Conservation (phyloP, 1,139 yeast genomes). For the Wickerhamomyces sp. region DNA sequence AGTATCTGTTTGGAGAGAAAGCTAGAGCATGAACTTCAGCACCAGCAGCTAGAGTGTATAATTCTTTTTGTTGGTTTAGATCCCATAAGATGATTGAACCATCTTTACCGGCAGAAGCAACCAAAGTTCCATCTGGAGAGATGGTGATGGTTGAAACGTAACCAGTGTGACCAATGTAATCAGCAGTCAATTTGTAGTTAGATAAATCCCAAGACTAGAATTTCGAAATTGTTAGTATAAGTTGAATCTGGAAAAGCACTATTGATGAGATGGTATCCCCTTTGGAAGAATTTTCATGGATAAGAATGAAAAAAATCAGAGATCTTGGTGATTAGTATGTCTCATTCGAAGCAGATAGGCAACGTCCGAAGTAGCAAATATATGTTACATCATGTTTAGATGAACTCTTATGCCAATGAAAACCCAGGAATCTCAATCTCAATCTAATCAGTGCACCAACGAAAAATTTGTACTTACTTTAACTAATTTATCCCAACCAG, state of each 20-base stretch:
- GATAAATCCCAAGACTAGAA: constrained; percentile 89
- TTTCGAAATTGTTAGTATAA: constrained; percentile 32
- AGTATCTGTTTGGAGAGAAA: constrained; percentile 99
- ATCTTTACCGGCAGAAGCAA: constrained; percentile 99
- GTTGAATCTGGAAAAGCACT: background rate
- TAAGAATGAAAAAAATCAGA: constrained; percentile 52
- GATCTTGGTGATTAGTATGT: constrained; percentile 98
- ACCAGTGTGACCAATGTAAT: constrained; percentile 99
- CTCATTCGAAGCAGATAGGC: constrained; percentile 77
- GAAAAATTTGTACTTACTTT: constrained; percentile 69
- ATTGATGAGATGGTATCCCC: no score
- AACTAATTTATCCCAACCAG: constrained; percentile 98
- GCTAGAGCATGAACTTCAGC: constrained; percentile 98
- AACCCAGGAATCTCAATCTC: background rate
- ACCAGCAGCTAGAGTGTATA: constrained; percentile 93
- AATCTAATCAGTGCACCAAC: background rate
- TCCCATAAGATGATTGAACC: constrained; percentile 99
- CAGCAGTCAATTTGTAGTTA: constrained; percentile 87
- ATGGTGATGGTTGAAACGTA: constrained; percentile 96
- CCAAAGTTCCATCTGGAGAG: constrained; percentile 99
- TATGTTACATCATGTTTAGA: constrained; percentile 54
- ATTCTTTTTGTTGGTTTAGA: constrained; percentile 80
- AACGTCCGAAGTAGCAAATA: constrained; percentile 99
- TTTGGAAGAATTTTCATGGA: no score
- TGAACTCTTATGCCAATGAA: background rate